These are phyloP conservation scores for Williopsis jadinii DNA, from an alignment of 1,139 yeast species.

Conservation along the genomic window DNA sequence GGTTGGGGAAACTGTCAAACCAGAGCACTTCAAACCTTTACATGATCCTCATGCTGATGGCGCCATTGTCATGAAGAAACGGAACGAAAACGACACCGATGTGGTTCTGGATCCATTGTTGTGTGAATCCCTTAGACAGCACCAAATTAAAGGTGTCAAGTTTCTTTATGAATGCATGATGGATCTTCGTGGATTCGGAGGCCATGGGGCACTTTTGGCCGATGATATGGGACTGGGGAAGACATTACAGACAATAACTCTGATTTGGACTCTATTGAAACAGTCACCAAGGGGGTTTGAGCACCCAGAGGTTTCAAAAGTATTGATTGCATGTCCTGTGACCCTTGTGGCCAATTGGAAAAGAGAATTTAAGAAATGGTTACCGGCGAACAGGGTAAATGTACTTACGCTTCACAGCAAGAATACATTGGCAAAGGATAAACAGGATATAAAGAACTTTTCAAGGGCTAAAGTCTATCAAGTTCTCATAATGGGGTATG, in stretches of 20 bases:
- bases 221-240: conserved; percentile 99
- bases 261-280: conserved; percentile 82
- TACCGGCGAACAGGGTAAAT: conserved; percentile 47
- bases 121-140: conserved; percentile 57
- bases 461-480: conserved; percentile 69
- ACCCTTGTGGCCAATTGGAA: conserved; percentile 86
- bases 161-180: conserved; percentile 86
- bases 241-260: conserved; percentile 84
- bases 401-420: conserved; percentile 46
- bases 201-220: conserved; percentile 98
- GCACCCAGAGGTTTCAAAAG: conserved; percentile 41
- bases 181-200: conserved; percentile 77
- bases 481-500: conserved; percentile 83
- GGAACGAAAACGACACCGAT: conserved; percentile 33
- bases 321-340: conserved; percentile 86
- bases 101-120: conserved; percentile 70
- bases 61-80: conserved; percentile 41
- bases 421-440: conserved; percentile 45
- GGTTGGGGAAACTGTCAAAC: conserved; percentile 4
- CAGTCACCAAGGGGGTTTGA: conserved; percentile 51
- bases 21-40: conserved; percentile 26
- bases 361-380: conserved; percentile 85
- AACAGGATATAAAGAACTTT: conserved; percentile 53
- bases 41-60: conserved; percentile 34
- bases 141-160: conserved; percentile 93